Evolutionary conservation across 352 stramenopile genomes (phyloP).

Genomic region (Phytophthora ramorum): DNA sequence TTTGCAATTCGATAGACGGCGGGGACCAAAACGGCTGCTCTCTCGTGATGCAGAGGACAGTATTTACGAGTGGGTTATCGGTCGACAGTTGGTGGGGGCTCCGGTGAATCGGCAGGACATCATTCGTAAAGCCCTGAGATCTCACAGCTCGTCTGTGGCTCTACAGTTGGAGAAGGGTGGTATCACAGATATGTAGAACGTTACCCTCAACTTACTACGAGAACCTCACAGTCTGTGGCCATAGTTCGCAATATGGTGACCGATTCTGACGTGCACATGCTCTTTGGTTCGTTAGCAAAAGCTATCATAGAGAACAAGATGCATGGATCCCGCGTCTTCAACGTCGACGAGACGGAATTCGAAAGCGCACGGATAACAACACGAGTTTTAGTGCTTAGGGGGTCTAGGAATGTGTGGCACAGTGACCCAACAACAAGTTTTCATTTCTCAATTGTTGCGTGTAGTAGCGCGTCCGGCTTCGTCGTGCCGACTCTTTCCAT

Average conservation of each 20-base stretch:
- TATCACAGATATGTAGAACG: background rate
- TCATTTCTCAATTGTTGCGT: slow-evolving; percentile 43
- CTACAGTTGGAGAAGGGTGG: background rate
- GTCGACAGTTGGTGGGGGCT: too few relatives aligned
- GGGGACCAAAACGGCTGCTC: too few relatives aligned
- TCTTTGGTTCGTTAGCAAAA: background rate
- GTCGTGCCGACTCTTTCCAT: slow-evolving; percentile 25
- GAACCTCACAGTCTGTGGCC: background rate
- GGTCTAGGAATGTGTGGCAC: background rate
- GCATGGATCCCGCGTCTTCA: background rate
- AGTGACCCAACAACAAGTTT: slow-evolving; percentile 13
- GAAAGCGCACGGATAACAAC: background rate
- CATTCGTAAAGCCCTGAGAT: background rate
- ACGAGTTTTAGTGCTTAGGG: background rate
- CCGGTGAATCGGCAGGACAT: too few relatives aligned
- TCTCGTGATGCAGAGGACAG: too few relatives aligned
- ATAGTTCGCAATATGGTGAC: background rate
- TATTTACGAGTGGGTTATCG: too few relatives aligned
- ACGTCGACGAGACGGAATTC: background rate
- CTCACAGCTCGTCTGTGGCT: background rate
- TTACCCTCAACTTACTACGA: background rate
- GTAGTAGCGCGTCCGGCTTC: slow-evolving; percentile 13
- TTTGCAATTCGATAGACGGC: too few relatives aligned
- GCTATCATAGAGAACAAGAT: background rate
- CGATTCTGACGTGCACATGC: background rate